Percentiles rank a stretch among this genome's conserved stretches.
Conservation (phyloP, 2,329 filamentous ascomycete genomes). For the Calcarisporium arbuscula region DNA sequence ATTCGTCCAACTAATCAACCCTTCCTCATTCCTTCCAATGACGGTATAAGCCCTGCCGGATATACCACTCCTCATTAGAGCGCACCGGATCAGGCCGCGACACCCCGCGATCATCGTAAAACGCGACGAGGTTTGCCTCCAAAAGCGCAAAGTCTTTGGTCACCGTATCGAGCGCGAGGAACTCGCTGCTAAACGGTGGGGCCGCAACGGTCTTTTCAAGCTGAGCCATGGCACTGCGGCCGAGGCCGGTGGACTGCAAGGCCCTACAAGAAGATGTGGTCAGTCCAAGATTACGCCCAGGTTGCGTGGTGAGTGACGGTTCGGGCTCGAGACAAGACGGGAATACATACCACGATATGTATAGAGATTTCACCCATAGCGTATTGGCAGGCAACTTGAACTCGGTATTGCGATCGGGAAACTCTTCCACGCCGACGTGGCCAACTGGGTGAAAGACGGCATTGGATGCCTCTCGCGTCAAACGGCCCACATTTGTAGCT, state of each 20-base stretch:
- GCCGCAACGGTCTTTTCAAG: slow-evolving; percentile 24
- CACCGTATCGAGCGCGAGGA: slow-evolving; percentile 29
- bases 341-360: slow-evolving; percentile 28
- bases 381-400: slow-evolving; percentile 25
- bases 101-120: slow-evolving; percentile 21
- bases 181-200: slow-evolving; percentile 24
- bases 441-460: slow-evolving; percentile 30
- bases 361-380: slow-evolving; percentile 35
- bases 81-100: slow-evolving; percentile 18
- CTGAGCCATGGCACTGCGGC: slow-evolving; percentile 27
- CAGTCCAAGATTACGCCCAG: no score
- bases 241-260: slow-evolving; percentile 29
- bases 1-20: slow-evolving; percentile 11
- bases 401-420: slow-evolving; percentile 21
- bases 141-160: slow-evolving; percentile 20
- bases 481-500: slow-evolving; percentile 20
- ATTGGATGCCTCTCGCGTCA: slow-evolving; percentile 21
- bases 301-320: no score
- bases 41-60: slow-evolving; percentile 19
- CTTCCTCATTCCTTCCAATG: slow-evolving; percentile 9
- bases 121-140: slow-evolving; percentile 13
- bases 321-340: no score
- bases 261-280: no score
- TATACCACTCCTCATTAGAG: slow-evolving; percentile 25
- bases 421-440: slow-evolving; percentile 30